These are phyloP conservation scores for Cordyceps farinosa DNA, from an alignment of 2,329 filamentous ascomycete species.

Conservation along the genomic window DNA sequence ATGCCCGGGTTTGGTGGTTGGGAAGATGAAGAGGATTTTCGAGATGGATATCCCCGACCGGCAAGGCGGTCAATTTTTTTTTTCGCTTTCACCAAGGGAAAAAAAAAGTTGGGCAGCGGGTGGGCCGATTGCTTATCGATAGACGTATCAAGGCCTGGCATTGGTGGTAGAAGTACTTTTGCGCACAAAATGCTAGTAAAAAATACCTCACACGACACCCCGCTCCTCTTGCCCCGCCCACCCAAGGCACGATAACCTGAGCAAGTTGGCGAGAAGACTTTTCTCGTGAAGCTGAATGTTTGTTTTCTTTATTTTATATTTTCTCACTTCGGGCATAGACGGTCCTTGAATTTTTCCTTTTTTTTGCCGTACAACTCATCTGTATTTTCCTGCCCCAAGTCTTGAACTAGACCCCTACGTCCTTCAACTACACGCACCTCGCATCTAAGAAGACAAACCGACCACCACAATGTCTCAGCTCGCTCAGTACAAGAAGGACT, in stretches of 20 bases:
- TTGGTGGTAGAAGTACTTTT: slow-evolving; percentile 1
- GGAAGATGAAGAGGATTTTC: slow-evolving; percentile 20
- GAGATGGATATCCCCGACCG: slow-evolving; percentile 3
- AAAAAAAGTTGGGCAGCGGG: slow-evolving; percentile 10
- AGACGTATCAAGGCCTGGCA: slow-evolving; percentile 14
- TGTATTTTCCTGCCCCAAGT: background rate
- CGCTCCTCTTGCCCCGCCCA: slow-evolving; percentile 7
- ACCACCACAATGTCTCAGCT: slow-evolving; percentile 43
- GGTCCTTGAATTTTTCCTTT: background rate
- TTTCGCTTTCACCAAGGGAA: slow-evolving; percentile 24
- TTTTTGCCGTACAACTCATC: background rate
- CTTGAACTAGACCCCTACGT: background rate
- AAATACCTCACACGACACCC: slow-evolving; percentile 5
- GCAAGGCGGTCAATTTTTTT: slow-evolving; percentile 32
- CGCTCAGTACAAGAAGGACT: slow-evolving; percentile 65
- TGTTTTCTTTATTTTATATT: background rate
- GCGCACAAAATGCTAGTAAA: background rate
- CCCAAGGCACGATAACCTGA: slow-evolving; percentile 1
- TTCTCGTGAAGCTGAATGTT: background rate
- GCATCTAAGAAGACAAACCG: background rate
- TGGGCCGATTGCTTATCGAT: slow-evolving; percentile 27
- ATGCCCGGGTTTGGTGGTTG: slow-evolving; percentile 11
- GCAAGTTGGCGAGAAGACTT: slow-evolving; percentile 3
- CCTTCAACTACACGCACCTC: background rate
- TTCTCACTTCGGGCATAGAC: background rate